Evolutionary conservation across 371 early-diverging fungal genomes (phyloP), one percentile per base, ranked within the genome.

Genomic region (Nematocida homosporus): DNA sequence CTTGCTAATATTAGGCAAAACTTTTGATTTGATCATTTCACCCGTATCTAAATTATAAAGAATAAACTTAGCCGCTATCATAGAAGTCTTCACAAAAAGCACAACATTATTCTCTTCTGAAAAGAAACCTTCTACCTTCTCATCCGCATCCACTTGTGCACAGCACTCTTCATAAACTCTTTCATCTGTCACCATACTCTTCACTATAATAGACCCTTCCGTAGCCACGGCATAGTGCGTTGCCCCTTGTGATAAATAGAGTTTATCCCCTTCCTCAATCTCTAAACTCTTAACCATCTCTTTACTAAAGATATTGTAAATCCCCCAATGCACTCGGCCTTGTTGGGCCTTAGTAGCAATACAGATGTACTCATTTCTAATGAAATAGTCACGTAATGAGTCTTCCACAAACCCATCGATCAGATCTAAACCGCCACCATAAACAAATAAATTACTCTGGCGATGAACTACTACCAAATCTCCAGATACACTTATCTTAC

Each of bases 361-460:
- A 23, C 48, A 13, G 6, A 72, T 48, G 23, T 30, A 18, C 16
- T 59, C 30, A 3, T 44, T 55, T n/a, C 25, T 3, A 6, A 38
- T 35, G 10, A 30, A 35, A 64, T 63, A 47, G 30, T 38, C 23
- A 30, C 60, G 30, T 40, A 72, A 6, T n/a, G n/a, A 27, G 5
- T 72, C 63, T 25, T 57, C 0, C 16, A 63, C 60, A 53, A 48
- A 50, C 4, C 61, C 75, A 63, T 72, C 75, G 4, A 72, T 18
- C 27, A 72, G 51, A 20, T 72, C 75, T 27, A 72, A 38, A 25
- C 52, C 23, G 10, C 75, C 75, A 25, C 75, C 61, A 42, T 72
- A 72, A 3, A 72, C 37, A 37, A 61, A 72, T 23, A 72, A 2
- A 37, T 72, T 72, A 52, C 63, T 72, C 50, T 72, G 75, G 30